A percentile compares a stretch with the other conserved stretches of the same genome.
These are phyloP conservation scores for Mariannaea sp. DNA, from an alignment of 2,329 filamentous ascomycete species.

Conservation along the genomic window DNA sequence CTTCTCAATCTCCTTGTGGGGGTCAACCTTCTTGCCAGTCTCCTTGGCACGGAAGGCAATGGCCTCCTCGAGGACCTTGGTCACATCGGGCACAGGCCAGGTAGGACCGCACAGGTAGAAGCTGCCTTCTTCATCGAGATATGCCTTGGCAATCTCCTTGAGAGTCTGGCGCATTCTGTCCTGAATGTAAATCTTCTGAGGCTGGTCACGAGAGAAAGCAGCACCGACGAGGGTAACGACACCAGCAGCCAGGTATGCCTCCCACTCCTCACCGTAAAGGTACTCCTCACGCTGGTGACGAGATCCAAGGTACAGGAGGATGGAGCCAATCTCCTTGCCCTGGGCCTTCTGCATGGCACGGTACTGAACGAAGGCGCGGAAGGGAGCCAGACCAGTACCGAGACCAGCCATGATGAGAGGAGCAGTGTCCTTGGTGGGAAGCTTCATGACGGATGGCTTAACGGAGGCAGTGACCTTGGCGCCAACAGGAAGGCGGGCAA, in stretches of 20 bases:
- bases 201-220: slow-evolving; percentile 95
- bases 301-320: slow-evolving; percentile 94
- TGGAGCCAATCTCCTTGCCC: slow-evolving; percentile 90
- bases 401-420: slow-evolving; percentile 99
- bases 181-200: slow-evolving; percentile 99
- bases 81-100: slow-evolving; percentile 98
- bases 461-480: slow-evolving; percentile 86
- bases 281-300: slow-evolving; percentile 98
- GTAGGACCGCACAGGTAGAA: slow-evolving; percentile 99
- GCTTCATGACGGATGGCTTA: slow-evolving; percentile 98
- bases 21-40: slow-evolving; percentile 79
- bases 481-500: slow-evolving; percentile 76
- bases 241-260: slow-evolving; percentile 93
- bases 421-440: slow-evolving; percentile 84
- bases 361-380: slow-evolving; percentile 98
- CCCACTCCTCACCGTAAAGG: slow-evolving; percentile 98
- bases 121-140: slow-evolving; percentile 83
- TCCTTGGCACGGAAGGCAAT: slow-evolving; percentile 75
- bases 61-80: slow-evolving; percentile 89
- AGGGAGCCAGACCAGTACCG: slow-evolving; percentile 97
- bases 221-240: slow-evolving; percentile 93
- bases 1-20: slow-evolving; percentile 90
- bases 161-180: slow-evolving; percentile 94
- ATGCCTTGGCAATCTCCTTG: slow-evolving; percentile 80
- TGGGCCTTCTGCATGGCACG: slow-evolving; percentile 98